Evolutionary conservation across 257 asterid species (phyloP).

Genomic region (Salvia hispanica): DNA sequence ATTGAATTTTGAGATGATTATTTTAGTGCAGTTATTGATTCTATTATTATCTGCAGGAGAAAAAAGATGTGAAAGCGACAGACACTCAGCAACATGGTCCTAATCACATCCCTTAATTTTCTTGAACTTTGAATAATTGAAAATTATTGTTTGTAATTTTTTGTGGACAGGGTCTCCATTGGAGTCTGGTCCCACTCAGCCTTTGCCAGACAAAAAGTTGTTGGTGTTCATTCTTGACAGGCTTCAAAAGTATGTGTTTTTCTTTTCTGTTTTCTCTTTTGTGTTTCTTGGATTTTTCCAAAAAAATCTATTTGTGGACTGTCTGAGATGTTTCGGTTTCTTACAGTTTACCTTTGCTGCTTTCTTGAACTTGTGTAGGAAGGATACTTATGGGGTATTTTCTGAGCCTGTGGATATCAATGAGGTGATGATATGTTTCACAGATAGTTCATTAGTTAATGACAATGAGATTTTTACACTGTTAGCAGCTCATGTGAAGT

Average conservation of each 20-base stretch:
- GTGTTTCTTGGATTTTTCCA: constrained; percentile 19
- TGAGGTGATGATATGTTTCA: constrained; percentile 56
- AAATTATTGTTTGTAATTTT: constrained; percentile 33
- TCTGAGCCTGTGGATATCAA: constrained; percentile 92
- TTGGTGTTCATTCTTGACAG: constrained; percentile 95
- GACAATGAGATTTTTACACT: constrained; percentile 12
- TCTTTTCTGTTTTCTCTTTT: constrained; percentile 31
- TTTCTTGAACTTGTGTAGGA: constrained; percentile 55
- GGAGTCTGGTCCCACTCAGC: constrained; percentile 86
- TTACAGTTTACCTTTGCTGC: constrained; percentile 1
- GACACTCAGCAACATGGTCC: constrained; percentile 65
- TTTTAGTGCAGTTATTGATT: constrained; percentile 29
- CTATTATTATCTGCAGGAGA: constrained; percentile 60
- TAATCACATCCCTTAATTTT: constrained; percentile 31
- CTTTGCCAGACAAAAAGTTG: constrained; percentile 98
- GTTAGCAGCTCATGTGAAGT: constrained; percentile 32
- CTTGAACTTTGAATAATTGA: constrained; percentile 40
- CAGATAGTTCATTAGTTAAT: not conserved
- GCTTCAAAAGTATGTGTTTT: constrained; percentile 85
- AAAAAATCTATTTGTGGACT: constrained; percentile 16
- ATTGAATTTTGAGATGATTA: constrained; percentile 17
- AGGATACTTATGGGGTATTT: constrained; percentile 89
- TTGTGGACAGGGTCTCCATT: constrained; percentile 83
- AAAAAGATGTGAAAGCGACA: constrained; percentile 65
- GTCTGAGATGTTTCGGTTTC: constrained; percentile 32